phyloP scores from a whole-genome alignment of 83 land plant species.

The Diphasiastrum complanatum region DNA sequence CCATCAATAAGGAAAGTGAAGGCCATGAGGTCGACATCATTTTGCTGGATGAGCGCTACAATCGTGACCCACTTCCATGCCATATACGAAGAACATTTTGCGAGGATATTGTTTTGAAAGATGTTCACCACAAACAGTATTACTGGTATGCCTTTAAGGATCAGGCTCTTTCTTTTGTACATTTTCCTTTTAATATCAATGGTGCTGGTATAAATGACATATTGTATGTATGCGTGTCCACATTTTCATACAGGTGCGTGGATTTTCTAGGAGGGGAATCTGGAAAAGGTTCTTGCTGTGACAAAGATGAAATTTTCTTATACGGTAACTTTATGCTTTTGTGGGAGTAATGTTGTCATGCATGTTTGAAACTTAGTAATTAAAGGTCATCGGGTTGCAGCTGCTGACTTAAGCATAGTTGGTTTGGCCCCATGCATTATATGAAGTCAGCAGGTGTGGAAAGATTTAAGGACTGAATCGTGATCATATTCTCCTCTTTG shows the following conservation, averaged over 20 bases:
- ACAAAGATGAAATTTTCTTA: slow-evolving; percentile 19
- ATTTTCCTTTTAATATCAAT: neutral
- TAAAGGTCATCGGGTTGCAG: no score
- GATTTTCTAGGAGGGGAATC: slow-evolving; percentile 31
- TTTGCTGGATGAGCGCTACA: slow-evolving; percentile 27
- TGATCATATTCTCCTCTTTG: no score
- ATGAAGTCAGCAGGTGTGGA: no score
- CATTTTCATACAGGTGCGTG: slow-evolving; percentile 14
- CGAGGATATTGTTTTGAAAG: slow-evolving; percentile 11
- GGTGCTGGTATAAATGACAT: neutral
- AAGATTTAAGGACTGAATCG: no score
- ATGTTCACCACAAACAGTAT: slow-evolving; percentile 11
- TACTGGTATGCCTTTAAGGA: slow-evolving; percentile 16
- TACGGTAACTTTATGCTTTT: slow-evolving; percentile 8
- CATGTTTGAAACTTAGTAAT: no score
- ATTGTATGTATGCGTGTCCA: no score
- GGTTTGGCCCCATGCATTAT: no score
- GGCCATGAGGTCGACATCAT: slow-evolving; percentile 21
- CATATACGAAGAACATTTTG: slow-evolving; percentile 19
- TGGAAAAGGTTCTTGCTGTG: slow-evolving; percentile 23
- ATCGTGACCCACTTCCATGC: slow-evolving; percentile 33
- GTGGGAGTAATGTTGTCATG: no score
- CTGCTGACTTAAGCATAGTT: no score
- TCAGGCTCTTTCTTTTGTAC: neutral
- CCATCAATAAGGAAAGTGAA: slow-evolving; percentile 12